A percentile compares a stretch with the other conserved stretches of the same genome.
phyloP scores from a whole-genome alignment of 2,329 filamentous ascomycete genomes.

The Nigrospora oryzae region DNA sequence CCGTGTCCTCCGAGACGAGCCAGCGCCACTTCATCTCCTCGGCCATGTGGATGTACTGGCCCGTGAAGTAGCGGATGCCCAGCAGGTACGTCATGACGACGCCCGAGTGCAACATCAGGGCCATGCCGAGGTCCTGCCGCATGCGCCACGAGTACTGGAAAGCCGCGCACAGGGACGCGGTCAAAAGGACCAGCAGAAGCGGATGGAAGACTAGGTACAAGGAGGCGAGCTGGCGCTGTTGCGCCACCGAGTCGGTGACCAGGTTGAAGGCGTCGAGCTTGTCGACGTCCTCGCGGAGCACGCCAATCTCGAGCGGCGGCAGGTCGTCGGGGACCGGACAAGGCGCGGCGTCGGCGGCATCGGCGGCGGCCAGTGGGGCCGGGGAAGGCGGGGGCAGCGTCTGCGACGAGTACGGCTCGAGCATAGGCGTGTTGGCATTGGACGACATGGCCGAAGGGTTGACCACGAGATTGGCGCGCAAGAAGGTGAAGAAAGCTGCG shows the following conservation, averaged over 20 bases:
- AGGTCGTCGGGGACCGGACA: constrained; percentile 39
- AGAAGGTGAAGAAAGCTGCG: constrained; percentile 73
- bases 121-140: constrained; percentile 41
- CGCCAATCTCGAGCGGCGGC: constrained; percentile 55
- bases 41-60: constrained; percentile 54
- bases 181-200: constrained; percentile 39
- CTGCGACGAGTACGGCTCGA: constrained; percentile 42
- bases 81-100: constrained; percentile 56
- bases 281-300: constrained; percentile 46
- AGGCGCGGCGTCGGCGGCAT: constrained; percentile 30
- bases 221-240: constrained; percentile 66
- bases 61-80: constrained; percentile 49
- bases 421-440: constrained; percentile 54
- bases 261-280: constrained; percentile 62
- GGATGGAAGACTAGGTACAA: constrained; percentile 57
- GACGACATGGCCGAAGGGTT: constrained; percentile 52
- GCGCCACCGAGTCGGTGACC: constrained; percentile 72
- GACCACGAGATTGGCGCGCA: constrained; percentile 72
- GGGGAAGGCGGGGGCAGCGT: constrained; percentile 24
- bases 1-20: constrained; percentile 32
- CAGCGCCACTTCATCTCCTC: constrained; percentile 55
- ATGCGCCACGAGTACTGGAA: constrained; percentile 38
- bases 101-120: constrained; percentile 50
- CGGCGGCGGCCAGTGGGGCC: constrained; percentile 24
- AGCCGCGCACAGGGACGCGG: constrained; percentile 30